Base-by-base conservation (phyloP, 257 asterid genomes). In the Solanum sparsipilum region DNA sequence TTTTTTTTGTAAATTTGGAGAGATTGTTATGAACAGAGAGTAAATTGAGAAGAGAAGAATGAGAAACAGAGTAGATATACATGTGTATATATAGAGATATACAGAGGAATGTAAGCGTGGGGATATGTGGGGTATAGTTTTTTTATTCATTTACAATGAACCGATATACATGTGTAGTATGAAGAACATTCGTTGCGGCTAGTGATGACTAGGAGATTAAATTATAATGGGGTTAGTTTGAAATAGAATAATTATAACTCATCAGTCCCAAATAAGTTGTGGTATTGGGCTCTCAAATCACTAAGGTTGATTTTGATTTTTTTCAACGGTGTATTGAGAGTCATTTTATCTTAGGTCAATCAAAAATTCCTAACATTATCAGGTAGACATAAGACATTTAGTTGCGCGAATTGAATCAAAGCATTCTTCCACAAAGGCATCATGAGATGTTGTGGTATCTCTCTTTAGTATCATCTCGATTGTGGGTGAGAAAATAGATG, bases 61-160 rank as follows among this genome's bases (percentile, higher is more conserved):
- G 88, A 71, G 32, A 20, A 15, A 41, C 6, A 21, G 83, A 75
- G 68, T 29, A 7, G 83, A 44, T 29, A 29, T 29, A 15, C 44
- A 39, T 20, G 63, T 41, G 88, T 86, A 46, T 86, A 86, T 86
- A 86, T 86, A 86, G 84, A 86, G 68, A 29, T 31, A 18, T 44
- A 18, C 38, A 18, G 70, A 71, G 6, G 18, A 71, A 21, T 84
- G 76, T 60, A 84, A 84, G 39, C 87, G 87, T 84, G 87, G 52
- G 86, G 87, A 8, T 9, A 18, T 84, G 87, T 56, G 75, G 87
- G 48, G 75, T 58, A 34, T 21, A 46, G 8, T 44, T 13, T 39
- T 39, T 39, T 39, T 39, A 38, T 38, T 39, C 44, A 39, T 39
- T 39, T 39, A 39, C 44, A 39, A 39, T 39, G 44, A 39, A 39